Base-by-base conservation (phyloP, 1,284 basidiomycete genomes). In the Mycena sp. region DNA sequence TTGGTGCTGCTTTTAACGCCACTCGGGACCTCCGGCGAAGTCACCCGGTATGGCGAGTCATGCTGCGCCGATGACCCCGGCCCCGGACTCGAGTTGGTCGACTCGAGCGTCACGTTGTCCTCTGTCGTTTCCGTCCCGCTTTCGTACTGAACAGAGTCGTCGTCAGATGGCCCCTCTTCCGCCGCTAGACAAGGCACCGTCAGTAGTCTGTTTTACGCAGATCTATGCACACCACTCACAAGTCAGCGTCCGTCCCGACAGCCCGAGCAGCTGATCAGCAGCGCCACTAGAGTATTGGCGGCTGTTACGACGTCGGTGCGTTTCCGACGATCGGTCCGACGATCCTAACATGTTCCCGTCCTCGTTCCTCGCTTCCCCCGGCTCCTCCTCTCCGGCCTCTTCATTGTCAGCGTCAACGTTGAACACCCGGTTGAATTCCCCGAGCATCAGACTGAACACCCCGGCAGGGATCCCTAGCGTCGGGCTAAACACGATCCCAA, bases 401-500 rank as follows among this genome's bases (percentile, higher is more conserved):
- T 83, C 83, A 25, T 77, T 77, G 58, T 83, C 83, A 37, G 86
- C 86, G 69, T 89, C 85, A 49, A 92, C 89, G 71, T 93, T 93
- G 80, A 95, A 95, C 41, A 95, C 94, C 9, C 87, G 86, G 69
- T 94, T 94, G 78, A 96, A 97, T 74, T 96, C 94, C 63, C 88
- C 90, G 28, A 98, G 86, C 87, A 98, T 94, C 69, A 98, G 81
- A 73, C 93, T 95, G 78, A 98, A 96, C 49, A 98, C 92, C 6
- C 95, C 95, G 0, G 95, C 96, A 16, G 96, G 96, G 69, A 98
- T 97, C 37, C 94, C 95, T 9, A 98, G 83, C 1, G 96, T 98
- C 4, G 96, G 96, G 67, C 93, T 95, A 78, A 98, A 98, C 29
- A 99, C 97, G 66, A 99, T 99, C 21, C 96, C 96, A 28, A 99